Evolutionary conservation across 805 yeast genomes (phyloP).

Genomic region (Suhomyces sp.): DNA sequence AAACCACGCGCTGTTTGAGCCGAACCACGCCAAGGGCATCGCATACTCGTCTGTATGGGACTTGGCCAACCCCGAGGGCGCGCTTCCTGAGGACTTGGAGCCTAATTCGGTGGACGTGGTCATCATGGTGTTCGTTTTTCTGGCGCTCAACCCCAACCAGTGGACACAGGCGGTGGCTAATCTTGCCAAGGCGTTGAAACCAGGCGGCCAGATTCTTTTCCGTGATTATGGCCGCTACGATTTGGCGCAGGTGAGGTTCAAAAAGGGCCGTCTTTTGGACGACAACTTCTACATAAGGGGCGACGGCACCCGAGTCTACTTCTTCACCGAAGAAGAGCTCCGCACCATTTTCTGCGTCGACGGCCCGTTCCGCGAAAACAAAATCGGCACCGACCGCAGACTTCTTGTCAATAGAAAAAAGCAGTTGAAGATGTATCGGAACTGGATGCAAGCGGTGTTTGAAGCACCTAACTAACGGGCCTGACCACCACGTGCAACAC

Average conservation of each 20-base stretch:
- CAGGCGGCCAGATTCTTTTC: slow-evolving; percentile 87
- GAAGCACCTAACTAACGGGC: slow-evolving; percentile 18
- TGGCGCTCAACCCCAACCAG: slow-evolving; percentile 88
- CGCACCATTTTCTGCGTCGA: slow-evolving; percentile 57
- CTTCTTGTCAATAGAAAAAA: slow-evolving; percentile 88
- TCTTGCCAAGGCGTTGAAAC: slow-evolving; percentile 70
- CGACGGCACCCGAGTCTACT: slow-evolving; percentile 96
- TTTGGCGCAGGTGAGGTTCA: slow-evolving; percentile 90
- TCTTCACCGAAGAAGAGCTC: slow-evolving; percentile 92
- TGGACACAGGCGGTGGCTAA: slow-evolving; percentile 82
- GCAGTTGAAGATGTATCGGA: slow-evolving; percentile 90
- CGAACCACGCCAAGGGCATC: slow-evolving; percentile 41
- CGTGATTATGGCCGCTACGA: slow-evolving; percentile 96
- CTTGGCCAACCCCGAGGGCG: slow-evolving; percentile 69
- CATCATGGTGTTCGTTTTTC: slow-evolving; percentile 92
- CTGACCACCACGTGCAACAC: slow-evolving; percentile 24
- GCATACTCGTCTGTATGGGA: slow-evolving; percentile 95
- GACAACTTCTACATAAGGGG: slow-evolving; percentile 96
- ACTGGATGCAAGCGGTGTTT: slow-evolving; percentile 95
- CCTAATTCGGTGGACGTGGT: slow-evolving; percentile 83
- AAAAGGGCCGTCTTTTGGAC: slow-evolving; percentile 78
- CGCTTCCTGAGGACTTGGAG: slow-evolving; percentile 80
- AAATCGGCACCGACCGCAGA: slow-evolving; percentile 87
- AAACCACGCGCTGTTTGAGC: slow-evolving; percentile 56
- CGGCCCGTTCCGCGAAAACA: slow-evolving; percentile 60